Conservation (phyloP, 169 alveolate genomes). For the Cystoisospora suis region DNA sequence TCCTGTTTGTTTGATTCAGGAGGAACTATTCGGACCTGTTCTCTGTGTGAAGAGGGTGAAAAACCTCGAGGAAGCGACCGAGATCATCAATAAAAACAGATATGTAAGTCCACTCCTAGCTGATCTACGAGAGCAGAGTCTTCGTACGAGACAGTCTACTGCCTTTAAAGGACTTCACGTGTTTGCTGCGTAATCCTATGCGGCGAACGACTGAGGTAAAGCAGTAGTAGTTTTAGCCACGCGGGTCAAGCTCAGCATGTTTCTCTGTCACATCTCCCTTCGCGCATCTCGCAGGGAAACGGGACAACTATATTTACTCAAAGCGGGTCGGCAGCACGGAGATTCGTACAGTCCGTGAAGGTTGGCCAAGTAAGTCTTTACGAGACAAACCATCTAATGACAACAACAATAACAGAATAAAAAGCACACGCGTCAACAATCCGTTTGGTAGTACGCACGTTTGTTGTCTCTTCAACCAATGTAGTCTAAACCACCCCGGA, state of each 20-base stretch:
- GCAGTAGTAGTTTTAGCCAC: no score
- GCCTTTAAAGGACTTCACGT: no score
- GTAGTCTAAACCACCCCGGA: no score
- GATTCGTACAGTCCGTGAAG: conserved; percentile 75
- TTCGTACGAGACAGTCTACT: no score
- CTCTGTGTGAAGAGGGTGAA: conserved; percentile 72
- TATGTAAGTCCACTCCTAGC: conserved; percentile 23
- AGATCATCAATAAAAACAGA: conserved; percentile 71
- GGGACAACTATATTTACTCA: conserved; percentile 85
- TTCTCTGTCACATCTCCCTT: neutral
- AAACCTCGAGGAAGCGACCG: conserved; percentile 80
- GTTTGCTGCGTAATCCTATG: no score
- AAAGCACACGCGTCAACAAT: no score
- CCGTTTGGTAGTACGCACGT: no score
- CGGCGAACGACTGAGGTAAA: no score
- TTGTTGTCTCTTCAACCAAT: no score
- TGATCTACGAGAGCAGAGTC: no score
- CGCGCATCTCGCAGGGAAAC: conserved; percentile 70
- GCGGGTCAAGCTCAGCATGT: neutral
- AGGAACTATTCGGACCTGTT: conserved; percentile 87
- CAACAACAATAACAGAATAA: no score
- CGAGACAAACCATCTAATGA: no score
- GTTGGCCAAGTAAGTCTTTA: conserved; percentile 68
- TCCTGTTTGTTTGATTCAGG: conserved; percentile 21
- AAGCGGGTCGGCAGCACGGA: conserved; percentile 79